Evolutionary conservation across 768 basidiomycete species (phyloP).

Genomic region (Naganishia antarctica): DNA sequence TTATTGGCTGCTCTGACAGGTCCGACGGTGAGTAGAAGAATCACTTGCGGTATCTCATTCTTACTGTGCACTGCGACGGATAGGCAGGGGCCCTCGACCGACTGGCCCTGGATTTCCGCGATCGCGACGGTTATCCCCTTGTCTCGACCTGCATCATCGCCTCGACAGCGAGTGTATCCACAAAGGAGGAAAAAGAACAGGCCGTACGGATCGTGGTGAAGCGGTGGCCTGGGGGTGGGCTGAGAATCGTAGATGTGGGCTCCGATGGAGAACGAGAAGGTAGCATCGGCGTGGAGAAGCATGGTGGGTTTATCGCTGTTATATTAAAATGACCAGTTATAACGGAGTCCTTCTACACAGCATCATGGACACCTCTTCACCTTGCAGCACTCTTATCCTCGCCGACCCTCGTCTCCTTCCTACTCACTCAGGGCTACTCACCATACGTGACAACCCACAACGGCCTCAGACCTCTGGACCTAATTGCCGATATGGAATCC

Average conservation of each 20-base stretch:
- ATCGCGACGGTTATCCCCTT: conserved; percentile 76
- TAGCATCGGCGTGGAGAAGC: too few species aligned
- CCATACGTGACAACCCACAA: conserved; percentile 70
- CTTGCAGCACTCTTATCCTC: conserved; percentile 83
- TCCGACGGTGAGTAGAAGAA: conserved; percentile 35
- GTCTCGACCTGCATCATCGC: conserved; percentile 43
- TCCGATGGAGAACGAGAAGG: too few species aligned
- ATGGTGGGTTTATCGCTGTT: too few species aligned
- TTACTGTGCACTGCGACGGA: too few species aligned
- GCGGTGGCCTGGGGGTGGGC: conserved; percentile 33
- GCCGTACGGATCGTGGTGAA: conserved; percentile 72
- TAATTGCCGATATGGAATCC: conserved; percentile 74
- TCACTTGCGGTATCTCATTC: too few species aligned
- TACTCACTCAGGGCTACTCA: conserved; percentile 88
- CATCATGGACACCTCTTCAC: conserved; percentile 92
- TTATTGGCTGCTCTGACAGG: conserved; percentile 40
- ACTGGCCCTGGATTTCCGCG: conserved; percentile 53
- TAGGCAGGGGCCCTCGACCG: conserved; percentile 36
- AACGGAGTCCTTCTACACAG: conserved; percentile 42
- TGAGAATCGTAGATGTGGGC: neutral
- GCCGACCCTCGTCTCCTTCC: conserved; percentile 81
- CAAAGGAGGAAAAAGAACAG: conserved; percentile 85
- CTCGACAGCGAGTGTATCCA: conserved; percentile 55
- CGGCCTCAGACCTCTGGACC: conserved; percentile 79
- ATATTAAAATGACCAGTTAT: too few species aligned